Evolutionary conservation across 2,329 filamentous ascomycete genomes (phyloP).

Genomic region (Penicillium aurantiogriseum): DNA sequence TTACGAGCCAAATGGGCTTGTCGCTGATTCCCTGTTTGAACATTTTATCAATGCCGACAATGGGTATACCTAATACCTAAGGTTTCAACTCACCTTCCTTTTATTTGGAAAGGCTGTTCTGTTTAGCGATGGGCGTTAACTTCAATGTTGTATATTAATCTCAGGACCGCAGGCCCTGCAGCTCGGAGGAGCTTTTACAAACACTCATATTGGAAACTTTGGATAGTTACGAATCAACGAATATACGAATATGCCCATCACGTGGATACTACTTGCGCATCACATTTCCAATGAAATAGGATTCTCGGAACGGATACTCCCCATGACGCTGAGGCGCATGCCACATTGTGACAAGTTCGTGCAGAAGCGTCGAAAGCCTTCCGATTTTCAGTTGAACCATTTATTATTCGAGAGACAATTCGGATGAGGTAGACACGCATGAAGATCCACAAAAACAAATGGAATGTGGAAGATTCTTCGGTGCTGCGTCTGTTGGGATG

Average conservation of each 20-base stretch:
- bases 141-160: background rate
- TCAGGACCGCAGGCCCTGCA: background rate
- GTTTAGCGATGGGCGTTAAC: background rate
- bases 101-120: background rate
- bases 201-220: background rate
- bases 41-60: conserved; percentile 7
- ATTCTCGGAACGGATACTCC: background rate
- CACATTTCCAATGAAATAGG: background rate
- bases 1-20: background rate
- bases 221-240: background rate
- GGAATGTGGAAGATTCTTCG: background rate
- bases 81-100: background rate
- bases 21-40: conserved; percentile 5
- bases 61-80: background rate
- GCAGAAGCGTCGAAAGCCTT: background rate
- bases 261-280: background rate
- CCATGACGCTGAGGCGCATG: background rate
- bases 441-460: background rate
- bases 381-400: background rate
- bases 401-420: background rate
- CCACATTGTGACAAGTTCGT: background rate
- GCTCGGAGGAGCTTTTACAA: background rate
- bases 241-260: background rate
- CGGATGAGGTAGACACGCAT: background rate
- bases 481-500: background rate